Percentiles rank a stretch among this genome's conserved stretches.
Evolutionary conservation across 495 filamentous ascomycete genomes (phyloP).

Genomic region (Neurospora tetraspora): DNA sequence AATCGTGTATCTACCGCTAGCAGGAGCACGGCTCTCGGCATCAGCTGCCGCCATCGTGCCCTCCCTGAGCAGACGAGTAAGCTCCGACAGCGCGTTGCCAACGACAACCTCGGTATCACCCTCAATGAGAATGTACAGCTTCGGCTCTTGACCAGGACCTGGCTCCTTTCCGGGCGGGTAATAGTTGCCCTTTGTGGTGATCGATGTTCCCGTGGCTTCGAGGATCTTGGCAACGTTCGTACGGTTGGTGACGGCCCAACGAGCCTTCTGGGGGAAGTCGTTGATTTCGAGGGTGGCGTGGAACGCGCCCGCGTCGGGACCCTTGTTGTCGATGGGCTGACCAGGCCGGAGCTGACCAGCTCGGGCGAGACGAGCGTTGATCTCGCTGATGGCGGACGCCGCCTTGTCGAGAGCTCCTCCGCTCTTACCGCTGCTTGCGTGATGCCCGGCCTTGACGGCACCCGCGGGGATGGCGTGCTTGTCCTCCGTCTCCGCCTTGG

Average conservation of each 20-base stretch:
- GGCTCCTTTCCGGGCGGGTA: conserved; percentile 77
- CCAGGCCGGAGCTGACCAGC: conserved; percentile 80
- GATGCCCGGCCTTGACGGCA: conserved; percentile 47
- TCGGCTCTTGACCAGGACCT: conserved; percentile 61
- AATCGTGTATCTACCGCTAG: conserved; percentile 83
- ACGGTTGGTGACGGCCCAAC: conserved; percentile 97
- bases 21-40: conserved; percentile 67
- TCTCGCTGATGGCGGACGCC: conserved; percentile 71
- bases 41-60: conserved; percentile 87
- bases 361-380: conserved; percentile 76
- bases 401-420: conserved; percentile 67
- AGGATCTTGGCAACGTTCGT: conserved; percentile 99
- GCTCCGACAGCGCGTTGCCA: conserved; percentile 80
- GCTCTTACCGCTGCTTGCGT: conserved; percentile 44
- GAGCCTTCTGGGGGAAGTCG: conserved; percentile 96
- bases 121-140: conserved; percentile 95
- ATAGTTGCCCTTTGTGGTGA: conserved; percentile 93
- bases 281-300: conserved; percentile 98
- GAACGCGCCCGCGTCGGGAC: conserved; percentile 93
- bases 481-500: conserved; percentile 19
- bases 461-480: conserved; percentile 49
- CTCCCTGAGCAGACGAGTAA: conserved; percentile 80
- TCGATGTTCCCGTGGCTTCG: conserved; percentile 87
- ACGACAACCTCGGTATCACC: conserved; percentile 93
- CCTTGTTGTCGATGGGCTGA: conserved; percentile 97